Evolutionary conservation across 345 rosid species (phyloP), one percentile per base, ranked within the genome.

Genomic region (Microcos paniculata): DNA sequence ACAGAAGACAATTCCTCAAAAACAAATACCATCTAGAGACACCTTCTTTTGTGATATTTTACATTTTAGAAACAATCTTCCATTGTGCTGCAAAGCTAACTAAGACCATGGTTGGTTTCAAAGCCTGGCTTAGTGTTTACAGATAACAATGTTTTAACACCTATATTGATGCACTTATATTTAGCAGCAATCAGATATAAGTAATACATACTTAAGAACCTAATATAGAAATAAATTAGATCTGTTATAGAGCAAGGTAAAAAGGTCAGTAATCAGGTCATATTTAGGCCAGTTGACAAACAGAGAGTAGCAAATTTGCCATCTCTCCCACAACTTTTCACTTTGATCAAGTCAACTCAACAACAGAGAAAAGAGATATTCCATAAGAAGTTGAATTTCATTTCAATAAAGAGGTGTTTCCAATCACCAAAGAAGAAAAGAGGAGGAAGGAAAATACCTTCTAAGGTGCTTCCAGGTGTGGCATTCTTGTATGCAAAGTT

Each of bases 391-490:
- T 8, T 62, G 28, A 70, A 51, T 14, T 59, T 59, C 48, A 63
- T 38, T 35, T 21, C 14, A 15, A 2, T 66, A 24, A 43, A 66
- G n/a, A 65, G 10, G 33, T 13, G 6, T 6, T 24, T 24, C 53
- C 55, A 40, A 48, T 49, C 28, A 30, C 28, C 58, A 30, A 48
- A 48, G 15, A 68, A 48, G 26, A 28, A 19, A 53, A 38, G 49
- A 69, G 52, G 23, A 21, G 4, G 28, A 18, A 48, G 40, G 55
- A 24, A 73, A 68, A 74, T 89, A 93, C 99, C 97, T 86, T 74
- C 84, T 73, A 96, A 76, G 63, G 93, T 91, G 80, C 88, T 92
- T 83, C 98, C 98, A 28, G 98, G 92, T 4, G 94, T 89, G 68
- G 98, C 97, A 78, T 86, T 85, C 83, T 73, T 89, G 86, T 94